phyloP scores from a whole-genome alignment of 1,284 basidiomycete species.

The Ceratobasidium sp. region DNA sequence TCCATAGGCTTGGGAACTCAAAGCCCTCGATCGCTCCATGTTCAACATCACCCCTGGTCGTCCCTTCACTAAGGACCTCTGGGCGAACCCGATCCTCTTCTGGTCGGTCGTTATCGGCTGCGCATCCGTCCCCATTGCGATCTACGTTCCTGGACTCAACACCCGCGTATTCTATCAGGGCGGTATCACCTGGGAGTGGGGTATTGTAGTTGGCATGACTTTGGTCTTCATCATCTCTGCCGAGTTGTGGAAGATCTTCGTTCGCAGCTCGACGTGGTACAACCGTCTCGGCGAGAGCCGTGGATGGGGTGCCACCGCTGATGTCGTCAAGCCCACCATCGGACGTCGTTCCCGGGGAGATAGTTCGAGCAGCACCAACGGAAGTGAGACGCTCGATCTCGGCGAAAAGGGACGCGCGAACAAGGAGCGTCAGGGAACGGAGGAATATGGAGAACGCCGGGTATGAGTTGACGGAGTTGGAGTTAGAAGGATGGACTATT shows the following conservation, averaged over 20 bases:
- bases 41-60: constrained; percentile 37
- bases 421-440: constrained; percentile 1
- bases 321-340: constrained; percentile 14
- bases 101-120: constrained; percentile 58
- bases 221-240: constrained; percentile 23
- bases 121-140: constrained; percentile 57
- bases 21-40: constrained; percentile 35
- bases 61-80: constrained; percentile 53
- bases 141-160: constrained; percentile 55
- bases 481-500: neutral
- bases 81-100: constrained; percentile 61
- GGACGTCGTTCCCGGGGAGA: neutral
- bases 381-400: constrained; percentile 17
- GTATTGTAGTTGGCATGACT: constrained; percentile 46
- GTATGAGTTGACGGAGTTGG: neutral
- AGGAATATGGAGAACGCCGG: constrained; percentile 18
- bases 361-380: neutral
- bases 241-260: constrained; percentile 35
- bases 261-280: constrained; percentile 14
- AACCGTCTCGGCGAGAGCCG: constrained; percentile 20
- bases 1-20: constrained; percentile 34
- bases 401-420: constrained; percentile 19
- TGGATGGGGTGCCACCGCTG: constrained; percentile 30
- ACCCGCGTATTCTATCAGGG: constrained; percentile 52
- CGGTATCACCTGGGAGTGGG: constrained; percentile 57